A percentile compares a stretch with the other conserved stretches of the same genome.
These are phyloP conservation scores for Tetrapisispora arboricola DNA, from an alignment of 805 yeast genomes.

Conservation along the genomic window DNA sequence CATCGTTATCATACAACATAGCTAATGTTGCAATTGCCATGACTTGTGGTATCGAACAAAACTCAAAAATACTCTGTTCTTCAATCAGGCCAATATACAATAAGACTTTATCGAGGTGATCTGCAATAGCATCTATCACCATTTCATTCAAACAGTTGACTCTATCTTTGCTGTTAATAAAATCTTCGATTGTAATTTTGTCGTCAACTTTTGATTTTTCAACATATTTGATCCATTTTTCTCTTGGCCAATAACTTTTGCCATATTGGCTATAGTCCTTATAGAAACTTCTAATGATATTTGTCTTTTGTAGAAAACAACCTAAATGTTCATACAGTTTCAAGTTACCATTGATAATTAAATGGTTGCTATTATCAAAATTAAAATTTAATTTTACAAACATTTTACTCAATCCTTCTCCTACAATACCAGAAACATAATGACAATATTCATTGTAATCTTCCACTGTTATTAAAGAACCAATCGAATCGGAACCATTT, in stretches of 20 bases:
- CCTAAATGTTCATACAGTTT: constrained; percentile 81
- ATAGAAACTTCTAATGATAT: constrained; percentile 87
- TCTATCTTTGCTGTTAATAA: constrained; percentile 38
- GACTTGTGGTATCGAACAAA: constrained; percentile 97
- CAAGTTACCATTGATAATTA: constrained; percentile 22
- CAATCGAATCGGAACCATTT: constrained; percentile 69
- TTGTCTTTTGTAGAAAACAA: constrained; percentile 85
- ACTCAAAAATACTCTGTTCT: constrained; percentile 77
- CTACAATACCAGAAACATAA: constrained; percentile 96
- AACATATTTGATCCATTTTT: constrained; percentile 83
- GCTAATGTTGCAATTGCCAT: constrained; percentile 97
- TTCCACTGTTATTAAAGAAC: constrained; percentile 65
- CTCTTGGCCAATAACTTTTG: constrained; percentile 92
- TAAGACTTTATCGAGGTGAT: constrained; percentile 66
- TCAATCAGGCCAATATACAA: constrained; percentile 62
- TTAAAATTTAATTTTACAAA: constrained; percentile 69
- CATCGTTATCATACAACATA: constrained; percentile 69
- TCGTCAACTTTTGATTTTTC: constrained; percentile 46
- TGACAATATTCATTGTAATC: constrained; percentile 92
- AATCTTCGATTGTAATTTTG: constrained; percentile 22
- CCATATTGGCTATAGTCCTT: constrained; percentile 81
- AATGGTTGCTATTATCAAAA: constrained; percentile 32
- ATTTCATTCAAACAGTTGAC: constrained; percentile 71
- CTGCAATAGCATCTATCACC: constrained; percentile 59
- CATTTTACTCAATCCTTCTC: constrained; percentile 85